phyloP scores from a whole-genome alignment of 768 basidiomycete genomes.

The Tylopilus vinaceipallidus region DNA sequence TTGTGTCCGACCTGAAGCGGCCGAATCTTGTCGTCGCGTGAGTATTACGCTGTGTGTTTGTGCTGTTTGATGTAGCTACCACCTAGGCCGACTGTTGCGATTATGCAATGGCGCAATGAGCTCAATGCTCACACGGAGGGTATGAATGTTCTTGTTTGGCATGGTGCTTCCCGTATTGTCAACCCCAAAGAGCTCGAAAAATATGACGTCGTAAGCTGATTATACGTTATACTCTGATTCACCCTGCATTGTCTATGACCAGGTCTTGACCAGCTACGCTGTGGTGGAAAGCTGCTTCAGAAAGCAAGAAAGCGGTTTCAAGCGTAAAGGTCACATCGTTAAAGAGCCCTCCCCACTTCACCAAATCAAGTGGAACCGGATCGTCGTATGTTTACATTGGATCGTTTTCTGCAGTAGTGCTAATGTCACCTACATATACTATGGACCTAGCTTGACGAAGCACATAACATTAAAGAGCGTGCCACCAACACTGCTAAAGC shows the following conservation, averaged over 20 bases:
- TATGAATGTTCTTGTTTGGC: constrained; percentile 89
- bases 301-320: constrained; percentile 91
- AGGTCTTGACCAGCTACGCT: constrained; percentile 85
- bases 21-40: constrained; percentile 94
- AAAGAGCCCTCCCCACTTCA: constrained; percentile 90
- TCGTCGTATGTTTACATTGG: constrained; percentile 51
- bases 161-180: constrained; percentile 72
- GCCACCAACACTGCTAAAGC: constrained; percentile 95
- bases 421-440: not conserved
- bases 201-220: constrained; percentile 74
- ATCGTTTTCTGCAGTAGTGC: not conserved
- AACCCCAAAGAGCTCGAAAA: constrained; percentile 69
- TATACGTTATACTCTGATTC: not conserved
- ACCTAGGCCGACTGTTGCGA: constrained; percentile 47
- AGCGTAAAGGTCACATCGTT: constrained; percentile 76
- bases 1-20: constrained; percentile 72
- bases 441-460: constrained; percentile 77
- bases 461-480: constrained; percentile 97
- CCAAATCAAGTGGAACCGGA: constrained; percentile 77
- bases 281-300: constrained; percentile 91
- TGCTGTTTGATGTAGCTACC: not conserved
- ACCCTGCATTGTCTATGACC: constrained; percentile 6
- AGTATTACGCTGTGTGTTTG: constrained; percentile 26
- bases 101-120: constrained; percentile 91
- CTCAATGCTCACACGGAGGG: constrained; percentile 83